A percentile compares a stretch with the other conserved stretches of the same genome.
These are phyloP conservation scores for Acanthamoeba healyi DNA, from an alignment of 208 protist species.

Conservation along the genomic window DNA sequence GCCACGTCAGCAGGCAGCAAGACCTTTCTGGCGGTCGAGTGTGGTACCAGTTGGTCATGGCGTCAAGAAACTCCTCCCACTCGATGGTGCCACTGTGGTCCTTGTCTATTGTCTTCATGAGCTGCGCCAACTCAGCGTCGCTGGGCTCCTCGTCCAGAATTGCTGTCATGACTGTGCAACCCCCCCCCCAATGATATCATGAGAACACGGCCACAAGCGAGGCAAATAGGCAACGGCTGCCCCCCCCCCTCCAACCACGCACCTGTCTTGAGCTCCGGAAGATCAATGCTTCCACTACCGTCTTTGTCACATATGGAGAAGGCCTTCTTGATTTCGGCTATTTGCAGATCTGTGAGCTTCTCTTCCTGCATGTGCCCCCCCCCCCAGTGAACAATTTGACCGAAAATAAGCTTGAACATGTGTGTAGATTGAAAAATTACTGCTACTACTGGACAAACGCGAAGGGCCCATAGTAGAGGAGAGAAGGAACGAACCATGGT, in stretches of 20 bases:
- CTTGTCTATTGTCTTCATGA: slow-evolving; percentile 39
- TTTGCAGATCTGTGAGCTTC: slow-evolving; percentile 63
- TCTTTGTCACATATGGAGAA: slow-evolving; percentile 70
- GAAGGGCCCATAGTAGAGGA: too few species aligned
- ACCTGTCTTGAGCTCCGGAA: slow-evolving; percentile 40
- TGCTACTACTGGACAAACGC: too few species aligned
- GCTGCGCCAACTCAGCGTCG: not conserved
- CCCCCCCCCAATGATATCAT: too few species aligned
- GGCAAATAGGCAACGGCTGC: too few species aligned
- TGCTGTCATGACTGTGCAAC: not conserved
- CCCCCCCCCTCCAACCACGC: too few species aligned
- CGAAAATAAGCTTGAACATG: too few species aligned
- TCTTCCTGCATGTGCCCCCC: not conserved
- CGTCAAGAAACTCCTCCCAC: slow-evolving; percentile 53
- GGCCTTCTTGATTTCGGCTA: slow-evolving; percentile 65
- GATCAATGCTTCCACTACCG: slow-evolving; percentile 49
- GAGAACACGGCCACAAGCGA: too few species aligned
- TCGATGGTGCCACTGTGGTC: slow-evolving; percentile 36
- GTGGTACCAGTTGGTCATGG: slow-evolving; percentile 59
- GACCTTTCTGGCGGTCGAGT: not conserved
- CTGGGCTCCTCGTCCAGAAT: slow-evolving; percentile 42
- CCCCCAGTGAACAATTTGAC: not conserved
- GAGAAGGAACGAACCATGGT: too few species aligned
- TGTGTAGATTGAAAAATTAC: too few species aligned
- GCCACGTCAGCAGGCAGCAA: not conserved